A percentile compares a stretch with the other conserved stretches of the same genome.
These are phyloP conservation scores for Chlamydomonas reinhardtii DNA, from an alignment of 163 green algal species.

Conservation along the genomic window DNA sequence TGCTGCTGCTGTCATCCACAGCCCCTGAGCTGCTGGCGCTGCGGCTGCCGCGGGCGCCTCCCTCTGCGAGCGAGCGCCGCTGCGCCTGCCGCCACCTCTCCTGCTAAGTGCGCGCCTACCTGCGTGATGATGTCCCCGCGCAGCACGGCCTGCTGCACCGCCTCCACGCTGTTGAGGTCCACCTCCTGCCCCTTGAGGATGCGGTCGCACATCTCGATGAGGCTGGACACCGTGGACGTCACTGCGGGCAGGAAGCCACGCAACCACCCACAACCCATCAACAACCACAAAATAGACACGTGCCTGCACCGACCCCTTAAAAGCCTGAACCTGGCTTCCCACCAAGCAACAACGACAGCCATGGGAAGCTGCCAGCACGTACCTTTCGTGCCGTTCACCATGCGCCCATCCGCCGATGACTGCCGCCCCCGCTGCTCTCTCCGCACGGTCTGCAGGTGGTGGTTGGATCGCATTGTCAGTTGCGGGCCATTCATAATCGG, in stretches of 20 bases:
- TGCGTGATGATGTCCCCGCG: slow-evolving; percentile 52
- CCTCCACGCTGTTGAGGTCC: slow-evolving; percentile 44
- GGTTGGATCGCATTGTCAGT: too few relatives aligned
- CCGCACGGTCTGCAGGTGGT: slow-evolving; percentile 10
- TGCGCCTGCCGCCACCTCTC: too few relatives aligned
- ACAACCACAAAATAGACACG: too few relatives aligned
- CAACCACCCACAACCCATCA: too few relatives aligned
- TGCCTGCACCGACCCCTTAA: too few relatives aligned
- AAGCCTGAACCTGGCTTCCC: too few relatives aligned
- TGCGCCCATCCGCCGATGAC: slow-evolving; percentile 21
- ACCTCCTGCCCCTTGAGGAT: slow-evolving; percentile 49
- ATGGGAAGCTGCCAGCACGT: background rate
- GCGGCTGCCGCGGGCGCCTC: too few relatives aligned
- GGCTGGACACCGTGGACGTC: slow-evolving; percentile 45
- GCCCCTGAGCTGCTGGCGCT: too few relatives aligned
- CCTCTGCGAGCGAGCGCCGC: too few relatives aligned
- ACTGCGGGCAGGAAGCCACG: slow-evolving; percentile 10
- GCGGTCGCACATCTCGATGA: slow-evolving; percentile 52
- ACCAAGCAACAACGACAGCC: too few relatives aligned
- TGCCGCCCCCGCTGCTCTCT: slow-evolving; percentile 19
- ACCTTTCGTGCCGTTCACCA: slow-evolving; percentile 44
- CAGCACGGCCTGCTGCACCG: slow-evolving; percentile 46
- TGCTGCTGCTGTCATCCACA: too few relatives aligned
- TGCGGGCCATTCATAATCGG: too few relatives aligned
- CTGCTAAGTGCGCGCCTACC: background rate